Conservation (phyloP, 495 filamentous ascomycete species). For the Aspergillus wentii region DNA sequence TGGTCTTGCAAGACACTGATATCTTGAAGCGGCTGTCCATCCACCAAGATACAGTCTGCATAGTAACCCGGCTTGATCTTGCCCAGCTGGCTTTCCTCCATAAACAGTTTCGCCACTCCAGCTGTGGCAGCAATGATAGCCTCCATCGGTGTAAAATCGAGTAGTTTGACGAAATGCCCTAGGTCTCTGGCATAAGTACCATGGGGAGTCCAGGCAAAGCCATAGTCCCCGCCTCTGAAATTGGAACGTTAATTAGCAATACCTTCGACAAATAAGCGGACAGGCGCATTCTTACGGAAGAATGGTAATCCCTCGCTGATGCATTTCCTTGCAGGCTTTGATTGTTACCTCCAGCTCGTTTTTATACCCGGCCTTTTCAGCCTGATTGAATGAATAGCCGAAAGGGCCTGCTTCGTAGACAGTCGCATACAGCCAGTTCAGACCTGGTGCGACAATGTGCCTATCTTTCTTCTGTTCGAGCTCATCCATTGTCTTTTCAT, state of each 20-base stretch:
- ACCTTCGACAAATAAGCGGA: background rate
- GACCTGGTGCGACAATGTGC: conserved; percentile 39
- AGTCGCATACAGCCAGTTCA: conserved; percentile 42
- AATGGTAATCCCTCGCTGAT: conserved; percentile 37
- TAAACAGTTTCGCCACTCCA: conserved; percentile 40
- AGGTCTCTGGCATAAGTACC: conserved; percentile 47
- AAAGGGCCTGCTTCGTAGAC: conserved; percentile 37
- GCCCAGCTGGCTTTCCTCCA: conserved; percentile 40
- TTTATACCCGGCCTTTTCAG: conserved; percentile 39
- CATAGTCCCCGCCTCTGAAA: conserved; percentile 42
- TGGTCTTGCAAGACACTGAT: conserved; percentile 42
- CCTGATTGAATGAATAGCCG: conserved; percentile 35
- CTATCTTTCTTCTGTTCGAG: conserved; percentile 35
- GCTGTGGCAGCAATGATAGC: conserved; percentile 42
- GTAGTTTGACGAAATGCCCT: conserved; percentile 44
- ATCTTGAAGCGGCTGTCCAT: conserved; percentile 44
- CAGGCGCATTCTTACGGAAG: conserved; percentile 27
- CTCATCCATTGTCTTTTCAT: conserved; percentile 29
- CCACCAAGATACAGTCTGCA: conserved; percentile 44
- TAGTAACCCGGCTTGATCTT: conserved; percentile 44
- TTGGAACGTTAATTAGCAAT: background rate
- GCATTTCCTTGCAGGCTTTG: conserved; percentile 39
- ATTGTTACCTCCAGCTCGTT: conserved; percentile 38
- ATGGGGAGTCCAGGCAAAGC: conserved; percentile 48
- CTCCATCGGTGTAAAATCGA: conserved; percentile 45